phyloP scores from a whole-genome alignment of 2,329 filamentous ascomycete genomes.

The Cladophialophora bantiana region DNA sequence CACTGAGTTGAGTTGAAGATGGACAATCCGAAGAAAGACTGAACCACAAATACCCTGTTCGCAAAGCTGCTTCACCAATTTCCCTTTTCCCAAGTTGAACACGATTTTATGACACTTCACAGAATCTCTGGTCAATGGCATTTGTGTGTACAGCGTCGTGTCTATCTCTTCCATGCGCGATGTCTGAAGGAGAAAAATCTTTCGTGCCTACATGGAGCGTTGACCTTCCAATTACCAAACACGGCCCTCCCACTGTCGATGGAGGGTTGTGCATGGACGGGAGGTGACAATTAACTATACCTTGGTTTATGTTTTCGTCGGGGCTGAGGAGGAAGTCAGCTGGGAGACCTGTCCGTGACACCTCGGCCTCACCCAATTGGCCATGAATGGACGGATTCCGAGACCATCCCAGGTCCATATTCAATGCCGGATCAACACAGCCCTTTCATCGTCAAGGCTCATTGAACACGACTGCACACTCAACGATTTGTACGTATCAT shows the following conservation, averaged over 20 bases:
- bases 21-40: constrained; percentile 2
- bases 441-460: not conserved
- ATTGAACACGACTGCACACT: not conserved
- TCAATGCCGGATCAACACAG: not conserved
- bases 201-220: constrained; percentile 67
- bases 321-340: not conserved
- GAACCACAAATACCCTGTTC: not conserved
- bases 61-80: not conserved
- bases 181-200: constrained; percentile 70
- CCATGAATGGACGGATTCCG: not conserved
- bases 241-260: constrained; percentile 50
- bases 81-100: not conserved
- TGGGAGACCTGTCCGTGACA: not conserved
- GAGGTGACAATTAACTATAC: constrained; percentile 49
- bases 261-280: constrained; percentile 57
- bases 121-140: constrained; percentile 53
- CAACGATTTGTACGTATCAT: not conserved
- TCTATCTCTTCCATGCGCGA: constrained; percentile 61
- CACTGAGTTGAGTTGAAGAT: not conserved
- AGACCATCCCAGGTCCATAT: not conserved
- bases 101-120: not conserved
- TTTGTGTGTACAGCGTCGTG: constrained; percentile 75
- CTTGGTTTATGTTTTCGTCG: not conserved
- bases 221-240: constrained; percentile 59
- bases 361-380: not conserved